Conservation (phyloP, 2,329 filamentous ascomycete species). For the Sordariomycetes sp. region DNA sequence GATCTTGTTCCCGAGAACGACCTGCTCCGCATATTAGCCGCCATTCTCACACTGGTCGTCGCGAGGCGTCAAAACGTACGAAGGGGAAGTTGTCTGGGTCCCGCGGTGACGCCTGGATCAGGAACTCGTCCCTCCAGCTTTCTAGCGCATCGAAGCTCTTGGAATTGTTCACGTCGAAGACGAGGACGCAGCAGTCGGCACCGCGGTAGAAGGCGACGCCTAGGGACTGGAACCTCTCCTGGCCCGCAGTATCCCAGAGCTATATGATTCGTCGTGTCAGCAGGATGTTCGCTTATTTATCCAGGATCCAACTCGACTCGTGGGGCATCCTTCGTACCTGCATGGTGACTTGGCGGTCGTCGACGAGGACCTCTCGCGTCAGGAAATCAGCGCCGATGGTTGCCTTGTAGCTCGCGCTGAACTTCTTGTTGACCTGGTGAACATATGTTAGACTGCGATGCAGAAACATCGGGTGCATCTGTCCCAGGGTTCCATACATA, state of each 20-base stretch:
- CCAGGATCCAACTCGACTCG: not conserved
- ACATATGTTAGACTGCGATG: not conserved
- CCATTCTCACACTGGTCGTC: not conserved
- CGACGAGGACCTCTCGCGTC: slow-evolving; percentile 93
- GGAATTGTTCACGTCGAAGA: slow-evolving; percentile 97
- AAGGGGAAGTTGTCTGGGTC: slow-evolving; percentile 98
- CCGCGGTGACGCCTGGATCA: slow-evolving; percentile 92
- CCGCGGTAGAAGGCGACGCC: slow-evolving; percentile 96
- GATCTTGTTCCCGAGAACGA: slow-evolving; percentile 97
- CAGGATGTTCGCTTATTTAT: not conserved
- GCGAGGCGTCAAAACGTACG: slow-evolving; percentile 42
- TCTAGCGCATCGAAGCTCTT: slow-evolving; percentile 99
- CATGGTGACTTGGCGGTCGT: slow-evolving; percentile 97
- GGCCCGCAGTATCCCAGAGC: slow-evolving; percentile 97
- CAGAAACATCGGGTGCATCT: not conserved
- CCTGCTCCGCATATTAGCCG: slow-evolving; percentile 34
- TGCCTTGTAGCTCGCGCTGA: slow-evolving; percentile 98
- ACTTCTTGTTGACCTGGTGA: slow-evolving; percentile 95
- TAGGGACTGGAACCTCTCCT: slow-evolving; percentile 94
- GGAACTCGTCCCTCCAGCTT: slow-evolving; percentile 96
- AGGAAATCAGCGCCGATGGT: slow-evolving; percentile 98
- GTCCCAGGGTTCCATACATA: slow-evolving; percentile 60
- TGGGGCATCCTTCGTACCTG: slow-evolving; percentile 50
- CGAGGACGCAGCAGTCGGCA: slow-evolving; percentile 93
- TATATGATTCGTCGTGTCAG: slow-evolving; percentile 23